phyloP scores from a whole-genome alignment of 768 basidiomycete species.

The Rhizopogon rudus region DNA sequence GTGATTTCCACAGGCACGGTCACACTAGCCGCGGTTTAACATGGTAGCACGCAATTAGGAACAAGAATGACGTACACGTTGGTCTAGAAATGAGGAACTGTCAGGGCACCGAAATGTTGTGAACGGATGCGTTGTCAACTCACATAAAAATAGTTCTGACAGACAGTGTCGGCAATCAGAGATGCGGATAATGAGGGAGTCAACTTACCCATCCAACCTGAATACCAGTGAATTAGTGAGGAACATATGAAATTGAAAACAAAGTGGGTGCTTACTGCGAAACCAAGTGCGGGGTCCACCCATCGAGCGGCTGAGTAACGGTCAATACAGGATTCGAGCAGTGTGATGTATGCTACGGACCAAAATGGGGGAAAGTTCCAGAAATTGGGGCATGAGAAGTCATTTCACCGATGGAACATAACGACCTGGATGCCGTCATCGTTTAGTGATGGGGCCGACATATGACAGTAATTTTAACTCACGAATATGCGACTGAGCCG shows the following conservation, averaged over 20 bases:
- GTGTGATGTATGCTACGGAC: constrained; percentile 21
- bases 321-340: not conserved
- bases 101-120: not conserved
- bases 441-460: constrained; percentile 18
- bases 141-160: constrained; percentile 51
- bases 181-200: constrained; percentile 19
- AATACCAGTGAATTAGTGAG: not conserved
- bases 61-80: constrained; percentile 3
- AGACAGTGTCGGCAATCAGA: not conserved
- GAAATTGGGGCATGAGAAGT: constrained; percentile 76
- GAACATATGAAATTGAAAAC: not conserved
- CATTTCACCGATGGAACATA: constrained; percentile 74
- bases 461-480: constrained; percentile 15
- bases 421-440: constrained; percentile 31
- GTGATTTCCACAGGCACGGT: constrained; percentile 71
- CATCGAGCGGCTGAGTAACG: constrained; percentile 41
- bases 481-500: constrained; percentile 63
- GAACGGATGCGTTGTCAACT: constrained; percentile 35
- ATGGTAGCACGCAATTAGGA: not conserved
- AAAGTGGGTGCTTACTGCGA: constrained; percentile 39
- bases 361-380: constrained; percentile 73
- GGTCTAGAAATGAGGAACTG: not conserved
- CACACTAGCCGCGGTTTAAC: constrained; percentile 33
- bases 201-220: constrained; percentile 29
- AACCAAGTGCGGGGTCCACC: constrained; percentile 57